Evolutionary conservation across 2,329 filamentous ascomycete species (phyloP), one percentile per base, ranked within the genome.

Genomic region (Aspergillus nomiae): DNA sequence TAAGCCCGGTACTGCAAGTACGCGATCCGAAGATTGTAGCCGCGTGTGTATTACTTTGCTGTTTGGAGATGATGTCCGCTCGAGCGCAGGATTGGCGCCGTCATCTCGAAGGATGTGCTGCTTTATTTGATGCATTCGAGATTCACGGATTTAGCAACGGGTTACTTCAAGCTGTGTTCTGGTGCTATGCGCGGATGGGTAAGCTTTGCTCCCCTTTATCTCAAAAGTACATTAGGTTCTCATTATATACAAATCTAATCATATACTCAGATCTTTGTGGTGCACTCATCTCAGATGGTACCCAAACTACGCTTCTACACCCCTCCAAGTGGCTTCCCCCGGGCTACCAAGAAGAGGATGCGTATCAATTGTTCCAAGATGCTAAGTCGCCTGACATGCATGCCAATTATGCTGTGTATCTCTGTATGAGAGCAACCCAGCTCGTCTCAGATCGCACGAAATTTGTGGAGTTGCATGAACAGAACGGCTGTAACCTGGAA

Each of bases 121-220:
- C 83, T 1, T 70, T 87, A 1, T 82, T 87, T 26, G 80, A 82
- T 63, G 79, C 82, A 1, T 81, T 83, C 61, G 79, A 78, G 2
- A 82, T 87, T 6, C 79, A 83, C 43, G 85, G 85, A 0, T 79
- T 85, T 4, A 77, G 79, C 7, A 81, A 82, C 2, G 85, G 84
- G 0, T 69, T 86, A 21, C 71, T 83, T 8, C 83, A 85, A 66
- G 84, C 84, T 0, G 76, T 87, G 0, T 87, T 87, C 65, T 87
- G 85, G 85, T 86, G 84, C 66, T 87, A 85, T 68, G 84, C 83
- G 0, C 78, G 85, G 50, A 87, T 87, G 84, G 81, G 81, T 83
- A 62, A 64, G 77, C 62, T 11, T 28, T 51, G 30, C 26, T 26
- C 1, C 16, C 48, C 41, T 26, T 21, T 24, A 12, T 16, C 41